These are phyloP conservation scores for Leavenworthia alabamica DNA, from an alignment of 345 rosid genomes.

Conservation along the genomic window DNA sequence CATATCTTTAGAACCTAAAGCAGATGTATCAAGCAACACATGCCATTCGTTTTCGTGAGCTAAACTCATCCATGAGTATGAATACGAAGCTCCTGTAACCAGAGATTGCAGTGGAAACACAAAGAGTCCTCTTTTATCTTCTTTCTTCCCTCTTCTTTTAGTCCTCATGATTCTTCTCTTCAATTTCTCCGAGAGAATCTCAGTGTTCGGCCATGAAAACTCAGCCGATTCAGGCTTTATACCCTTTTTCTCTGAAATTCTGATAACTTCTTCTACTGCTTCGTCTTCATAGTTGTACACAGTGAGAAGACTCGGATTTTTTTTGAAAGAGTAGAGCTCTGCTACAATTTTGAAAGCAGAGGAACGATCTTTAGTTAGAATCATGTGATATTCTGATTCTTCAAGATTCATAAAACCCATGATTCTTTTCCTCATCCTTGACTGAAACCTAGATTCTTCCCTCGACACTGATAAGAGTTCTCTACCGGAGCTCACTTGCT, in stretches of 20 bases:
- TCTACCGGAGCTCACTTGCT: conserved; percentile 37
- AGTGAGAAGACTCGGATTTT: conserved; percentile 48
- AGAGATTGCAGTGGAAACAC: conserved; percentile 81
- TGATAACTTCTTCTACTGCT: conserved; percentile 51
- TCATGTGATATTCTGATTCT: conserved; percentile 59
- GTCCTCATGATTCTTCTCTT: conserved; percentile 38
- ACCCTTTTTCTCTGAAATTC: conserved; percentile 55
- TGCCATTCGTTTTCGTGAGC: conserved; percentile 81
- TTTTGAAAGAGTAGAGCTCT: conserved; percentile 58
- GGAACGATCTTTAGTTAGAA: conserved; percentile 59
- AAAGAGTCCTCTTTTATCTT: conserved; percentile 50
- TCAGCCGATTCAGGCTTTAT: conserved; percentile 47
- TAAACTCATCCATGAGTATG: conserved; percentile 72
- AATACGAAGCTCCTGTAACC: conserved; percentile 61
- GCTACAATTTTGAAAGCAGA: conserved; percentile 76
- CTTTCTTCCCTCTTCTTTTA: conserved; percentile 34
- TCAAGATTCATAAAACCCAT: conserved; percentile 67
- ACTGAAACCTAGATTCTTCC: conserved; percentile 46
- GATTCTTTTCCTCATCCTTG: conserved; percentile 44
- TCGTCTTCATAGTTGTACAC: conserved; percentile 74
- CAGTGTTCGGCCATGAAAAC: conserved; percentile 61
- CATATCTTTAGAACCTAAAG: conserved; percentile 75
- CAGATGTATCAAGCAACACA: conserved; percentile 70
- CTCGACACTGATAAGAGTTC: conserved; percentile 31
- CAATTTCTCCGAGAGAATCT: conserved; percentile 42